Evolutionary conservation across 2,329 filamentous ascomycete genomes (phyloP).

Genomic region (Colletotrichum sp.): DNA sequence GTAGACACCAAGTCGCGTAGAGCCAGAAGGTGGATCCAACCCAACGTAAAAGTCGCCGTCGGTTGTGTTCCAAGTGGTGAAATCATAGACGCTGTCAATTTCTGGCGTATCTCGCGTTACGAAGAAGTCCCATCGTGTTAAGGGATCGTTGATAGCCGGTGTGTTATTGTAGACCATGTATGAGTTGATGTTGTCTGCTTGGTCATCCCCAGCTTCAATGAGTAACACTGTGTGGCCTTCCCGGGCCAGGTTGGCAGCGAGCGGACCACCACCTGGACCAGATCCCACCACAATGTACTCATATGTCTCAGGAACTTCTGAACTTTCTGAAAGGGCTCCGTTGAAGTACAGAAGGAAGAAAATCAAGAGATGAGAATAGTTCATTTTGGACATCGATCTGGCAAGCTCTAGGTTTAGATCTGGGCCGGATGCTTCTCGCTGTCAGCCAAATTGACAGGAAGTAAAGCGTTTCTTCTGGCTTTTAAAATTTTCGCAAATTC

Average conservation of each 20-base stretch:
- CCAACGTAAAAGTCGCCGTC: slow-evolving; percentile 35
- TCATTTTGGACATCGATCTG: background rate
- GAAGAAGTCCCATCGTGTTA: slow-evolving; percentile 60
- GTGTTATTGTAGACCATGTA: background rate
- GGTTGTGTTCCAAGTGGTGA: slow-evolving; percentile 43
- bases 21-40: slow-evolving; percentile 39
- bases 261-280: background rate
- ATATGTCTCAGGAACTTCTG: background rate
- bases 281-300: background rate
- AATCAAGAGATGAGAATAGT: background rate
- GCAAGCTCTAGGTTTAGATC: background rate
- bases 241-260: background rate
- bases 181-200: background rate
- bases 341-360: background rate
- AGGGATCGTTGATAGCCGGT: background rate
- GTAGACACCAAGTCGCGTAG: slow-evolving; percentile 45
- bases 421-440: background rate
- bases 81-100: slow-evolving; percentile 50
- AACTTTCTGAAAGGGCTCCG: background rate
- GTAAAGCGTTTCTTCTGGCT: background rate
- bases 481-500: background rate
- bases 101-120: slow-evolving; percentile 60
- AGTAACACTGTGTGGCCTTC: background rate
- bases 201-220: background rate
- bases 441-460: background rate